Percentiles rank a stretch among this genome's conserved stretches.
Evolutionary conservation across 208 protist species (phyloP).

Genomic region (Acanthamoeba sp.): DNA sequence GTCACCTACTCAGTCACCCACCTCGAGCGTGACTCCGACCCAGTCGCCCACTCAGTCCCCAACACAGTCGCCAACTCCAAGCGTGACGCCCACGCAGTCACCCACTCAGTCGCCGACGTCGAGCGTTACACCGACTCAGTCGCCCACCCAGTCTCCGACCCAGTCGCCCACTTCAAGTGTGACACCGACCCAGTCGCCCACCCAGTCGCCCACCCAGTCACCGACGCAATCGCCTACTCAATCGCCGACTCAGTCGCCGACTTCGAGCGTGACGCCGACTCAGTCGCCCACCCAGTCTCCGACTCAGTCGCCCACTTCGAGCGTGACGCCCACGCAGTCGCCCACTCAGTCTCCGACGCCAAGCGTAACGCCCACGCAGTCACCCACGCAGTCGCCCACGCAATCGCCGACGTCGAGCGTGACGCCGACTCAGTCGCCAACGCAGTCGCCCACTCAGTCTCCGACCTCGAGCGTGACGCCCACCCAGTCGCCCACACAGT

Average conservation of each 20-base stretch:
- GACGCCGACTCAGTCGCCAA: not conserved
- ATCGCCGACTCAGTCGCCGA: not conserved
- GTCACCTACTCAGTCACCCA: too few relatives aligned
- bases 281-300: not conserved
- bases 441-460: not conserved
- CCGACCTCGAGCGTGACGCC: too few relatives aligned
- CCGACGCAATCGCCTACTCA: too few relatives aligned
- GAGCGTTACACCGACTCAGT: not conserved
- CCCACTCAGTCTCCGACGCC: not conserved
- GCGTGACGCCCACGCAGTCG: not conserved
- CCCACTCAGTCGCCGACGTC: not conserved
- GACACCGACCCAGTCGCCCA: not conserved
- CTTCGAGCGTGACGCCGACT: not conserved
- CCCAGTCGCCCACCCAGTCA: not conserved
- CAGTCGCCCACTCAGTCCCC: too few relatives aligned
- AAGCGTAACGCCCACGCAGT: not conserved
- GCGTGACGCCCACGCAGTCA: too few relatives aligned
- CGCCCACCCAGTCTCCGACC: too few relatives aligned
- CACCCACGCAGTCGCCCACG: not conserved
- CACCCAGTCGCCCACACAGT: not conserved
- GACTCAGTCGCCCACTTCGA: not conserved
- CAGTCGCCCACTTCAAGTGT: too few relatives aligned
- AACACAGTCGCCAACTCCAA: too few relatives aligned
- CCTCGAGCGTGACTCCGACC: too few relatives aligned
- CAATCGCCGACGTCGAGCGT: not conserved